Percentiles rank a stretch among this genome's conserved stretches.
These are phyloP conservation scores for Zygnema circumcarinatum DNA, from an alignment of 139 green algal genomes.

Conservation along the genomic window DNA sequence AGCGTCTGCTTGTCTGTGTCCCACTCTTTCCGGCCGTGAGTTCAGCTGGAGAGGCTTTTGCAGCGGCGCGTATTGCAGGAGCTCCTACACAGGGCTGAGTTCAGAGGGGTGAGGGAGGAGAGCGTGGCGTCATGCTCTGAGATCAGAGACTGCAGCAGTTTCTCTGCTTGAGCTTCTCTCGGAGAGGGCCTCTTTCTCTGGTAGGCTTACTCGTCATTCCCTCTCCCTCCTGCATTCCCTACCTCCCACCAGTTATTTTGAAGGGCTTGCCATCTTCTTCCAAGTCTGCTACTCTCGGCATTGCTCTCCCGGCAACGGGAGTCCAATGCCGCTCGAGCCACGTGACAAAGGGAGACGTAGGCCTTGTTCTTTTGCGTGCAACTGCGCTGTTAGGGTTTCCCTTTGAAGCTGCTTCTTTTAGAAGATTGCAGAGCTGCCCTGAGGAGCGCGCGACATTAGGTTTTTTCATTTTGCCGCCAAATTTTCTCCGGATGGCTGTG, in stretches of 20 bases:
- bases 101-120: too few relatives aligned
- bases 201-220: background rate
- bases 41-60: background rate
- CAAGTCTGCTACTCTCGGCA: background rate
- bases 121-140: too few relatives aligned
- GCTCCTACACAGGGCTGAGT: too few relatives aligned
- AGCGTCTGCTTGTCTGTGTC: background rate
- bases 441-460: too few relatives aligned
- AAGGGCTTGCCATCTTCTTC: background rate
- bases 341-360: too few relatives aligned
- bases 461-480: too few relatives aligned
- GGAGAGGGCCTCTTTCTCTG: background rate
- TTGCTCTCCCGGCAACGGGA: background rate
- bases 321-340: too few relatives aligned
- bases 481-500: too few relatives aligned
- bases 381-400: background rate
- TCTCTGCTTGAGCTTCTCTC: background rate
- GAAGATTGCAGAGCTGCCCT: too few relatives aligned
- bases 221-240: background rate
- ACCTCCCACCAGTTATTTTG: background rate
- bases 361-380: background rate
- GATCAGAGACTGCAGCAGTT: background rate
- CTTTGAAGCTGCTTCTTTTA: background rate
- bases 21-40: background rate
- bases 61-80: too few relatives aligned